phyloP scores from a whole-genome alignment of 257 asterid genomes.

The Nemophila menziesii region DNA sequence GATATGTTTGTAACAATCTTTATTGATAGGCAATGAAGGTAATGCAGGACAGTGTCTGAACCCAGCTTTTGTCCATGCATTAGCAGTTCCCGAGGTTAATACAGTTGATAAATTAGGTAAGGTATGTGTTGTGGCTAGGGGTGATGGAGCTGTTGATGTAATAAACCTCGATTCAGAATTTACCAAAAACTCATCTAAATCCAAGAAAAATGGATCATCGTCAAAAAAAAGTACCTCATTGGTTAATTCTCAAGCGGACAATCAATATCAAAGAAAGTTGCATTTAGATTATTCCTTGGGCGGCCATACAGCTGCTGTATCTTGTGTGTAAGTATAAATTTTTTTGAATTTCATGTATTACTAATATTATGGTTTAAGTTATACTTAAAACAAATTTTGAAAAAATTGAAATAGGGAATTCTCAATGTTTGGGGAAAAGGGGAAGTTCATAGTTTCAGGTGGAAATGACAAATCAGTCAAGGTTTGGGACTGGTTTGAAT shows the following conservation, averaged over 20 bases:
- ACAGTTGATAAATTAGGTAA: constrained; percentile 63
- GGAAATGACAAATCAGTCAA: constrained; percentile 78
- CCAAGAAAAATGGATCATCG: constrained; percentile 27
- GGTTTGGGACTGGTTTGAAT: constrained; percentile 77
- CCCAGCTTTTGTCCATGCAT: constrained; percentile 80
- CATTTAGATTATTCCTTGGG: constrained; percentile 62
- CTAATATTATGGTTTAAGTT: constrained; percentile 8
- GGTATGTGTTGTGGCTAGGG: constrained; percentile 80
- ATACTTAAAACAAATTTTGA: too few species aligned
- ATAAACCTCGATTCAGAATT: constrained; percentile 50
- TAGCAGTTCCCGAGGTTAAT: constrained; percentile 72
- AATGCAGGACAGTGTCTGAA: constrained; percentile 58
- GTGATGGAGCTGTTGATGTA: constrained; percentile 76
- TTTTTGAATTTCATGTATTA: neutral
- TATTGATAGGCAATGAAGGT: constrained; percentile 31
- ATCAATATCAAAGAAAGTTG: constrained; percentile 26
- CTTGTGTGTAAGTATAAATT: constrained; percentile 74
- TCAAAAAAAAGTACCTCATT: constrained; percentile 19
- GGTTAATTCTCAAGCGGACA: constrained; percentile 18
- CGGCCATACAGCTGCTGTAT: constrained; percentile 81
- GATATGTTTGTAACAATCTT: neutral
- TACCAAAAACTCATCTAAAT: constrained; percentile 33
- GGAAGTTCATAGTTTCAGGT: constrained; percentile 74
- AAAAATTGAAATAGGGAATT: constrained; percentile 48
- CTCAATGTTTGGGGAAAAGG: constrained; percentile 75